Evolutionary conservation across 805 yeast genomes (phyloP).

Genomic region (Kurtzmaniella fragi): DNA sequence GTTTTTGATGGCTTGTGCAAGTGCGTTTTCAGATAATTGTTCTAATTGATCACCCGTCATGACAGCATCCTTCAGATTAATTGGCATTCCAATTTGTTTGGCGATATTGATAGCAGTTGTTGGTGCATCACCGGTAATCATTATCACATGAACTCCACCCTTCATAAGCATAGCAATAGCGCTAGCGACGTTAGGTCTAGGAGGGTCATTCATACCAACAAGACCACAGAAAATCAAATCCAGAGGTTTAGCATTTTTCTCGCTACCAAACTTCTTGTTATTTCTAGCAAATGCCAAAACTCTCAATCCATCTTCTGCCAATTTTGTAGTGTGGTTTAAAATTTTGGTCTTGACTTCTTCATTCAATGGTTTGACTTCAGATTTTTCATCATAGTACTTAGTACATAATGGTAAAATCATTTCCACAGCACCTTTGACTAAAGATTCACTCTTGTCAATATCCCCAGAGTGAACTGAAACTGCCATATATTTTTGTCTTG

Average conservation of each 20-base stretch:
- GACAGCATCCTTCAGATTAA: slow-evolving; percentile 60
- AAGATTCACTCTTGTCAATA: slow-evolving; percentile 49
- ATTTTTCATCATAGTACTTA: slow-evolving; percentile 53
- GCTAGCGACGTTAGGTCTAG: slow-evolving; percentile 76
- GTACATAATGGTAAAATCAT: slow-evolving; percentile 57
- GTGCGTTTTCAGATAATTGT: slow-evolving; percentile 60
- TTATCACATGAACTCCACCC: slow-evolving; percentile 96
- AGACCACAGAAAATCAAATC: slow-evolving; percentile 78
- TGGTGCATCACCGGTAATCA: slow-evolving; percentile 96
- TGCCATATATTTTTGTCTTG: slow-evolving; percentile 88
- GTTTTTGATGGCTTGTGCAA: slow-evolving; percentile 70
- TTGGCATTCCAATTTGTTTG: slow-evolving; percentile 83
- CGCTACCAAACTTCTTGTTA: slow-evolving; percentile 24
- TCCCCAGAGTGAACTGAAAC: slow-evolving; percentile 61
- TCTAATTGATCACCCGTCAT: slow-evolving; percentile 84
- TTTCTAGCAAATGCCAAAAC: slow-evolving; percentile 74
- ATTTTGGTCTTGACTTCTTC: slow-evolving; percentile 45
- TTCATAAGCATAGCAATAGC: slow-evolving; percentile 73
- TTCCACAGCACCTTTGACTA: slow-evolving; percentile 90
- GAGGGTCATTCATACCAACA: slow-evolving; percentile 97
- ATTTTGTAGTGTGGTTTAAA: slow-evolving; percentile 49
- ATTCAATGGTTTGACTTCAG: slow-evolving; percentile 55
- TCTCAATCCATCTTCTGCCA: slow-evolving; percentile 83
- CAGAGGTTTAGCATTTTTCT: slow-evolving; percentile 38
- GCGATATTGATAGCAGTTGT: slow-evolving; percentile 85